A percentile compares a stretch with the other conserved stretches of the same genome.
Evolutionary conservation across 768 basidiomycete species (phyloP).

Genomic region (Tricholoma sp.): DNA sequence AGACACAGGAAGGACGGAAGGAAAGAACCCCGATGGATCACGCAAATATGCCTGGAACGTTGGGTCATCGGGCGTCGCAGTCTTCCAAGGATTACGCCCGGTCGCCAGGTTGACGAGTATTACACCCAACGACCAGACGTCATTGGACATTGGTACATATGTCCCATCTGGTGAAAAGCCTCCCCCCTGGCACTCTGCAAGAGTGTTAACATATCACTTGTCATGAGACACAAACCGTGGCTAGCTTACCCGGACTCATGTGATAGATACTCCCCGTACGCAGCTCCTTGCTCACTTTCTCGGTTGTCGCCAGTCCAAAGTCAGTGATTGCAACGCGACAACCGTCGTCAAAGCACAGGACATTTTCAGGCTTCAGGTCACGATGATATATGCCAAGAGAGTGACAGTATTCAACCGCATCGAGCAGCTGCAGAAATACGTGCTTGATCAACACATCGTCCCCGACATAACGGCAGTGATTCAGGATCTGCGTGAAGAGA

Average conservation of each 20-base stretch:
- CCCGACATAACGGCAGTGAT: constrained; percentile 74
- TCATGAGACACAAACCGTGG: constrained; percentile 6
- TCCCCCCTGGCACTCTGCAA: constrained; percentile 81
- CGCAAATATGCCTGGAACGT: constrained; percentile 86
- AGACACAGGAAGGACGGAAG: constrained; percentile 79
- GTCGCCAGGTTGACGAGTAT: constrained; percentile 94
- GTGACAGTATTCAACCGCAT: constrained; percentile 93
- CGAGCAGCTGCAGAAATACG: constrained; percentile 90
- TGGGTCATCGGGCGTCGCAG: constrained; percentile 74
- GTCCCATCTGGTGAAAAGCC: constrained; percentile 53
- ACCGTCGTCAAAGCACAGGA: constrained; percentile 80
- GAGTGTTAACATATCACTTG: constrained; percentile 17
- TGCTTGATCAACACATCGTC: constrained; percentile 79
- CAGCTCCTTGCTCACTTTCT: constrained; percentile 80
- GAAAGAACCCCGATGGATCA: constrained; percentile 76
- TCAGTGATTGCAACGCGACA: constrained; percentile 82
- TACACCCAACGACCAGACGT: constrained; percentile 95
- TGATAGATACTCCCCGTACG: constrained; percentile 97
- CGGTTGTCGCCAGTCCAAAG: constrained; percentile 91
- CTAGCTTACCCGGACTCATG: constrained; percentile 78
- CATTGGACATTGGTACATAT: constrained; percentile 86
- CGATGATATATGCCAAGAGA: constrained; percentile 90
- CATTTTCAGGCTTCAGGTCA: constrained; percentile 96
- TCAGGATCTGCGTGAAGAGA: constrained; percentile 86
- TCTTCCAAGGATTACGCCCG: constrained; percentile 95